Evolutionary conservation across 2,329 filamentous ascomycete species (phyloP).

Genomic region (Diplocarpon rosae): DNA sequence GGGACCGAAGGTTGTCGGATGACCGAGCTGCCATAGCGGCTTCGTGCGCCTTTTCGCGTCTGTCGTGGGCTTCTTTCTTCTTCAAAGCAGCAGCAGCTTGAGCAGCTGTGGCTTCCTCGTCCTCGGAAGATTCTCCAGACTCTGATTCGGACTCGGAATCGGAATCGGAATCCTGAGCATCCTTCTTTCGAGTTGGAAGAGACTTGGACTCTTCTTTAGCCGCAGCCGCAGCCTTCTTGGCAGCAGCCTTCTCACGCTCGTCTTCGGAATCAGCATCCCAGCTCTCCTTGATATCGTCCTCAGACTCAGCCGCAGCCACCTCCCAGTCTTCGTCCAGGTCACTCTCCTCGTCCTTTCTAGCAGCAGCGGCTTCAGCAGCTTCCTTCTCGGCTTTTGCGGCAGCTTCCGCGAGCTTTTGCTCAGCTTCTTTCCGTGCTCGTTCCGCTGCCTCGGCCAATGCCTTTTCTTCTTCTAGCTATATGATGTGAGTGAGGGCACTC

Average conservation of each 20-base stretch:
- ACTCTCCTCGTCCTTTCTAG: slow-evolving; percentile 44
- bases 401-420: slow-evolving; percentile 51
- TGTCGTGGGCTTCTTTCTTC: slow-evolving; percentile 81
- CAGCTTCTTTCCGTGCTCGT: slow-evolving; percentile 56
- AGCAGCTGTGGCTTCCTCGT: slow-evolving; percentile 65
- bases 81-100: slow-evolving; percentile 61
- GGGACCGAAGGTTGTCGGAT: slow-evolving; percentile 88
- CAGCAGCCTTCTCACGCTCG: slow-evolving; percentile 38
- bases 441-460: slow-evolving; percentile 69
- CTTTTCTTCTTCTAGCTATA: slow-evolving; percentile 62
- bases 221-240: slow-evolving; percentile 20
- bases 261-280: slow-evolving; percentile 82
- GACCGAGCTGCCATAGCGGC: slow-evolving; percentile 85
- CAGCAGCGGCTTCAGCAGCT: slow-evolving; percentile 43
- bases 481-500: slow-evolving; percentile 10
- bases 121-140: slow-evolving; percentile 47
- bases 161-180: slow-evolving; percentile 41
- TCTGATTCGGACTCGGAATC: slow-evolving; percentile 55
- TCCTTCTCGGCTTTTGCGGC: slow-evolving; percentile 50
- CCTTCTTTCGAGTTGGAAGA: slow-evolving; percentile 17
- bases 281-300: slow-evolving; percentile 78
- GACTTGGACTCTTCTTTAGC: slow-evolving; percentile 13
- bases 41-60: slow-evolving; percentile 81
- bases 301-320: slow-evolving; percentile 62
- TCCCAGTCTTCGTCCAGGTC: slow-evolving; percentile 82